Conservation (phyloP, 805 yeast genomes). For the Wickerhamomyces silvicola region DNA sequence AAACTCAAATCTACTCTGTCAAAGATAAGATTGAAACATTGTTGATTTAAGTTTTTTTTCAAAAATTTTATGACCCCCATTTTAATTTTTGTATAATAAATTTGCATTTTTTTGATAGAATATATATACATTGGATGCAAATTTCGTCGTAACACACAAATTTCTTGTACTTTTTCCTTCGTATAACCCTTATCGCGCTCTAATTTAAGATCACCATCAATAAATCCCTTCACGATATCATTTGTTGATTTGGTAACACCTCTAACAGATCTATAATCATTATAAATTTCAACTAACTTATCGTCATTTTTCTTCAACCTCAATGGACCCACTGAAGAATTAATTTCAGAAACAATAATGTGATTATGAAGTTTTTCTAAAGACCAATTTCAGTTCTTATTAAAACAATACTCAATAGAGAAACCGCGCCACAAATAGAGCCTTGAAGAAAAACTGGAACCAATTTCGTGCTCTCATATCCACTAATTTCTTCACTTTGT, state of each 20-base stretch:
- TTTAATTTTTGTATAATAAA: no score
- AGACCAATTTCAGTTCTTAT: background rate
- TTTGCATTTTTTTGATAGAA: no score
- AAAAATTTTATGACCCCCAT: no score
- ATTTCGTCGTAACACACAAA: no score
- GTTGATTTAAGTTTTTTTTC: conserved; percentile 54
- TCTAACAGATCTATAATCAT: background rate
- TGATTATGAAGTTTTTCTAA: conserved; percentile 4
- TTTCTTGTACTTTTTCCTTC: no score
- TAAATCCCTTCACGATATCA: background rate
- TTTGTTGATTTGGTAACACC: background rate
- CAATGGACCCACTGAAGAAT: no score
- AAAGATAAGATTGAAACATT: conserved; percentile 99
- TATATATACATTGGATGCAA: no score
- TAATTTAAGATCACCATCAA: conserved; percentile 14
- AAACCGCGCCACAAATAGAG: conserved; percentile 20
- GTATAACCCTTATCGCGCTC: no score
- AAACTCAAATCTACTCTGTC: conserved; percentile 93
- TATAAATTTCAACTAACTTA: background rate
- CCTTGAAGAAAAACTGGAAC: conserved; percentile 20
- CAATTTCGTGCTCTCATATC: conserved; percentile 1
- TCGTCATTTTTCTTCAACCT: no score
- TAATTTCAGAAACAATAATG: no score
- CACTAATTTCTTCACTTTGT: conserved; percentile 1
- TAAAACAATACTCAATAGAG: conserved; percentile 14